Evolutionary conservation across 129 eudicot species (phyloP), one percentile per base, ranked within the genome.

Genomic region (Ambrosia artemisiifolia): DNA sequence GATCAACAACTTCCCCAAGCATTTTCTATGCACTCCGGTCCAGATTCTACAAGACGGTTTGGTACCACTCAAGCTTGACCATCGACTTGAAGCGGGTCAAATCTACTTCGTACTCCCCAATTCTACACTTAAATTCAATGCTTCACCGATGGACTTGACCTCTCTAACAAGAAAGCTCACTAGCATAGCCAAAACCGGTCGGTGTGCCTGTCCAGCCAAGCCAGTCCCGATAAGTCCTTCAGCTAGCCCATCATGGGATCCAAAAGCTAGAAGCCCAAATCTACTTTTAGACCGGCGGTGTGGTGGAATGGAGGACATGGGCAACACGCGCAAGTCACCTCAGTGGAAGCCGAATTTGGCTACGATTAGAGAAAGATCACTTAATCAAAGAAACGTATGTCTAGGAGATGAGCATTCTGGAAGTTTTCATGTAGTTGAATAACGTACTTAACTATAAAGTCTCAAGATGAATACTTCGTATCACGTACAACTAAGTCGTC

Each of bases 71-170:
- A 80, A 46, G 20, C 66, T 67, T 0, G 72, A 77, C 8, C 57
- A 81, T 7, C 46, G 51, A 28, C 79, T 87, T 17, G 43, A 77
- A 63, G 32, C 67, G 1, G 89, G 89, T 10, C 74, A 74, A 13
- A 71, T 85, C 17, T 85, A 85, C 70, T 87, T 87, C 85, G 11
- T 84, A 51, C 66, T 87, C 16, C 92, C 92, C 1, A 60, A 71
- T 57, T 79, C 92, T 0, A 30, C 74, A 0, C 76, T 87, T 24
- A 79, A 61, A 6, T 75, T 82, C 7, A 80, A 71, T 32, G 60
- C 81, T 14, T 84, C 92, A 10, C 81, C 88, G 0, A 35, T 65
- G n/a, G 88, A 87, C 59, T 73, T 87, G 72, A 79, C 79, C 18
- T 69, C 77, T 33, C 28, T 87, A 16, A 80, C 79, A 19, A 79